phyloP scores from a whole-genome alignment of 768 basidiomycete genomes.

The Boletellus ananiceps region DNA sequence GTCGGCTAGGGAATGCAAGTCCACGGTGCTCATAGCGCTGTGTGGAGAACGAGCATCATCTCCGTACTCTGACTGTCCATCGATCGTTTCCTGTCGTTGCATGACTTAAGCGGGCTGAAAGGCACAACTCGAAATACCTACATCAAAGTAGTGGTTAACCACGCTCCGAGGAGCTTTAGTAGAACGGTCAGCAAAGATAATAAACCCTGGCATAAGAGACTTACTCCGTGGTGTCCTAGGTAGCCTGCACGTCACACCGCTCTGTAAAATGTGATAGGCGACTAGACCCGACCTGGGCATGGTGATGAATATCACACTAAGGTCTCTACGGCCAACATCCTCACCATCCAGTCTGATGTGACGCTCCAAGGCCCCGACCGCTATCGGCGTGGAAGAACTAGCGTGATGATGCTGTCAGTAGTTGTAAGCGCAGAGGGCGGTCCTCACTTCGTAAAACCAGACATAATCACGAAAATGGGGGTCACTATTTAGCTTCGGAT shows the following conservation, averaged over 20 bases:
- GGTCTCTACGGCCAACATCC: conserved; percentile 8
- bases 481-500: conserved; percentile 80
- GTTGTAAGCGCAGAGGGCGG: background rate
- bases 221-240: conserved; percentile 92
- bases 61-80: conserved; percentile 65
- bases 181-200: conserved; percentile 4
- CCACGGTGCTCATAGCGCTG: conserved; percentile 56
- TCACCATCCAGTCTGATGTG: conserved; percentile 97
- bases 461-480: conserved; percentile 97
- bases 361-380: conserved; percentile 91
- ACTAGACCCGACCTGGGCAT: conserved; percentile 75
- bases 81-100: conserved; percentile 60
- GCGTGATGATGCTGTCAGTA: conserved; percentile 1
- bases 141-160: conserved; percentile 93
- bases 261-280: conserved; percentile 88
- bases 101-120: conserved; percentile 1
- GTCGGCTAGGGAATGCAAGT: conserved; percentile 57
- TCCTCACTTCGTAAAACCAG: conserved; percentile 84
- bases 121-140: conserved; percentile 32
- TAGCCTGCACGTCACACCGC: conserved; percentile 80
- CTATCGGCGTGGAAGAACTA: conserved; percentile 95
- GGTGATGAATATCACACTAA: background rate
- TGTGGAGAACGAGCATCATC: conserved; percentile 63
- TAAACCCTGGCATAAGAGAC: conserved; percentile 25
- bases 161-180: conserved; percentile 75